Evolutionary conservation across 2,329 filamentous ascomycete genomes (phyloP), one percentile per base, ranked within the genome.

Genomic region (Botrytis aclada): DNA sequence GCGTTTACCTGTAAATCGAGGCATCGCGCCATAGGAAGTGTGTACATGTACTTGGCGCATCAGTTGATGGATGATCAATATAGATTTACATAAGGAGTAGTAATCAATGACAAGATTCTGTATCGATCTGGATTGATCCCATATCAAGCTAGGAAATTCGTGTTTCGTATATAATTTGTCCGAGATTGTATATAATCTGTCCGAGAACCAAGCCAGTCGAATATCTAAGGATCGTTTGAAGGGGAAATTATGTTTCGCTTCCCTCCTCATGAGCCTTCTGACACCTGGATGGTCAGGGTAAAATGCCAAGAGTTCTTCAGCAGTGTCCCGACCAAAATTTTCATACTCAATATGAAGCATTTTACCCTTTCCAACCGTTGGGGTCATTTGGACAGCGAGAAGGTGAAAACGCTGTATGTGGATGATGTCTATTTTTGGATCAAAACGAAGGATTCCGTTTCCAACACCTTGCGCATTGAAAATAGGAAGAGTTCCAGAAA

Each of bases 291-390:
- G 37, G n/a, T n/a, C n/a, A n/a, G n/a, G n/a, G n/a, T n/a, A n/a
- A 18, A 18, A 61, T n/a, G 7, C 16, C 25, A 39, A 39, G 22
- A 37, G 22, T 37, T 61, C 34, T 7, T 1, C 4, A 12, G 1
- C 34, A 25, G 14, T 22, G 22, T 1, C 0, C 1, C n/a, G 10
- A 16, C 10, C 5, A 39, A 39, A 7, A 8, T 8, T 1, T n/a
- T 37, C 0, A 16, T 10, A 2, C 34, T 61, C 7, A 3, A 3
- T 1, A 37, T 7, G 1, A 4, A 1, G 14, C 34, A 8, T 25
- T 4, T 4, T 4, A 61, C 58, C 12, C 22, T 1, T 25, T n/a
- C 22, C 6, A n/a, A 4, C 3, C 12, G 34, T 16, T n/a, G 8
- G 3, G 34, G 12, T 61, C 58, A 61, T 61, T 39, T 61, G 58